A percentile compares a stretch with the other conserved stretches of the same genome.
These are phyloP conservation scores for Selenicereus undatus DNA, from an alignment of 148 eudicot genomes.

Conservation along the genomic window DNA sequence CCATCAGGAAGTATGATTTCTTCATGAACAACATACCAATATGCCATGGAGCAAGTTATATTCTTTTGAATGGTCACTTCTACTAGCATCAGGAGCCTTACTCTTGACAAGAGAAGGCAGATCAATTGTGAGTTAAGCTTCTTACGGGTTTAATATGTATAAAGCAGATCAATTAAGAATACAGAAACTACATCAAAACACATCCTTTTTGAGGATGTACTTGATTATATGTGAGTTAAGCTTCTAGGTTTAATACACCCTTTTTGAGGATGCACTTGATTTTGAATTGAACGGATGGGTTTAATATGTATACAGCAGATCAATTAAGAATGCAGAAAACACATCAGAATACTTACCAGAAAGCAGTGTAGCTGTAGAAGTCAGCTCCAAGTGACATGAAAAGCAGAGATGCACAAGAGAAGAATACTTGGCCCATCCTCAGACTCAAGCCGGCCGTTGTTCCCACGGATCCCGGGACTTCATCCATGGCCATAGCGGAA, in stretches of 20 bases:
- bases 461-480: constrained; percentile 52
- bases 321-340: not conserved
- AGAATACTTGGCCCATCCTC: constrained; percentile 48
- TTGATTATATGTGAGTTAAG: too few relatives aligned
- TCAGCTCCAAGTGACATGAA: constrained; percentile 55
- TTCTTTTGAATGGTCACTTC: too few relatives aligned
- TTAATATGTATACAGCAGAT: not conserved
- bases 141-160: too few relatives aligned
- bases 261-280: not conserved
- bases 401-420: constrained; percentile 44
- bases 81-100: too few relatives aligned
- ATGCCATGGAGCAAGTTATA: not conserved
- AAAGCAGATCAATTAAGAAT: too few relatives aligned
- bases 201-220: too few relatives aligned
- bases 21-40: not conserved
- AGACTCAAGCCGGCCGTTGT: constrained; percentile 44
- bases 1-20: not conserved
- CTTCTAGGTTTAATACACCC: too few relatives aligned
- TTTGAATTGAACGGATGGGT: not conserved
- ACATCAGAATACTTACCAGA: constrained; percentile 35
- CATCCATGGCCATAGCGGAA: constrained; percentile 15
- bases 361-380: constrained; percentile 57
- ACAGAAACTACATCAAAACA: too few relatives aligned
- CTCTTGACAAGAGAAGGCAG: too few relatives aligned
- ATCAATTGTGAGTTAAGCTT: too few relatives aligned